Conservation (phyloP, 345 rosid species). For the Euphorbia pulcherrima region DNA sequence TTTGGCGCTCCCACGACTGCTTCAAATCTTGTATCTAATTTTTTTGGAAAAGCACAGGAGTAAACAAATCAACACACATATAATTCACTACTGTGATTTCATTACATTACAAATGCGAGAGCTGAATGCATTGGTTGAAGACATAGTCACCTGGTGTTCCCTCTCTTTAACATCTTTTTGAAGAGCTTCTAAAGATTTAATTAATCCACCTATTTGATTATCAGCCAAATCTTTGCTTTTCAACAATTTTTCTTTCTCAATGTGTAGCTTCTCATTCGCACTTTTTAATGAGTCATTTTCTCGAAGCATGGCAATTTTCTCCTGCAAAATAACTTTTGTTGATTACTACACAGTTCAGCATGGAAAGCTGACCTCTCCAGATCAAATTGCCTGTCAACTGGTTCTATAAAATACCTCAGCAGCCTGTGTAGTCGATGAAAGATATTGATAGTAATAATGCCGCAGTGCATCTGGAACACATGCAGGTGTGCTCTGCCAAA, state of each 20-base stretch:
- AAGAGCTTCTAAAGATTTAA: slow-evolving; percentile 61
- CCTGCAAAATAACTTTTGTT: slow-evolving; percentile 45
- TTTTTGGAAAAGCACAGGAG: neutral
- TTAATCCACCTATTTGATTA: slow-evolving; percentile 62
- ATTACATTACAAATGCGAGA: slow-evolving; percentile 16
- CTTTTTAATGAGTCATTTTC: slow-evolving; percentile 58
- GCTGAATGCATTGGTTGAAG: slow-evolving; percentile 16
- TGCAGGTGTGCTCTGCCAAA: slow-evolving; percentile 84
- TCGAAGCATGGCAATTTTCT: slow-evolving; percentile 84
- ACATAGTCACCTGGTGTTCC: slow-evolving; percentile 65
- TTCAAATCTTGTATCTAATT: slow-evolving; percentile 71
- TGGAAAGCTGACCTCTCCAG: neutral
- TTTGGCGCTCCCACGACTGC: slow-evolving; percentile 63
- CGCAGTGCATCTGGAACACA: slow-evolving; percentile 87
- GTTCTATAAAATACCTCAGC: slow-evolving; percentile 63
- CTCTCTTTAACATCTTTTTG: slow-evolving; percentile 79
- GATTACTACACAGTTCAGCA: slow-evolving; percentile 11
- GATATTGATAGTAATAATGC: slow-evolving; percentile 92
- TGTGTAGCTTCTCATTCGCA: slow-evolving; percentile 51
- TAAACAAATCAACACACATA: neutral
- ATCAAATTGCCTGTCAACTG: slow-evolving; percentile 19
- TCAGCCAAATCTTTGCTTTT: slow-evolving; percentile 59
- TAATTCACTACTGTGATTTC: neutral
- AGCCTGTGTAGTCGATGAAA: slow-evolving; percentile 88
- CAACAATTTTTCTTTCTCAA: slow-evolving; percentile 55